Conservation (phyloP, 2,329 filamentous ascomycete genomes). For the Alternaria burnsii region DNA sequence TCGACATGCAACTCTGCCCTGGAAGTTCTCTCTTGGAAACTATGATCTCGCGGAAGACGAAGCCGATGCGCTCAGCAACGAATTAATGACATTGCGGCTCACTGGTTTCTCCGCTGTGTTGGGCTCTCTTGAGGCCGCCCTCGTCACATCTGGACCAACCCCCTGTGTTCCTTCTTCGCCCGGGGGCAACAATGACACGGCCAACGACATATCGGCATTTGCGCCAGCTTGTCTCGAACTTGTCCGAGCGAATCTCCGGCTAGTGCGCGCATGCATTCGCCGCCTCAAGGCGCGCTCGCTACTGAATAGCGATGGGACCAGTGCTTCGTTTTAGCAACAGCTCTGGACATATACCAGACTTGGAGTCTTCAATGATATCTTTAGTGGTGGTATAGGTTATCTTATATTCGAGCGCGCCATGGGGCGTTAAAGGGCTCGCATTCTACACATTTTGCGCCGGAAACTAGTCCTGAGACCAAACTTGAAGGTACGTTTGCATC, state of each 20-base stretch:
- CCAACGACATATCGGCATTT: conserved; percentile 4
- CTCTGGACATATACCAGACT: neutral
- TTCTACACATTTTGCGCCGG: neutral
- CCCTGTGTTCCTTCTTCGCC: conserved; percentile 7
- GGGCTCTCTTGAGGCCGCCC: conserved; percentile 16
- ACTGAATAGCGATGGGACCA: conserved; percentile 4
- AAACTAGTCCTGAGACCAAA: neutral
- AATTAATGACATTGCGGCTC: conserved; percentile 19
- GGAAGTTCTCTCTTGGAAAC: conserved; percentile 18
- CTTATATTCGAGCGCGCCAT: neutral
- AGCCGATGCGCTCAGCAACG: conserved; percentile 20
- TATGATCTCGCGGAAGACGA: conserved; percentile 20
- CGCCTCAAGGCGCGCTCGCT: conserved; percentile 15
- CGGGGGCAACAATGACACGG: neutral
- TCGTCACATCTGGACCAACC: conserved; percentile 10
- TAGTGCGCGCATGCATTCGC: conserved; percentile 18
- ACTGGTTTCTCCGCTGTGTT: conserved; percentile 17
- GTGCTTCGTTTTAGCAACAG: neutral
- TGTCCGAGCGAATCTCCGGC: conserved; percentile 13
- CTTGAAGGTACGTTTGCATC: neutral
- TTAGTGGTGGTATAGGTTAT: neutral
- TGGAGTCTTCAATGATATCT: neutral
- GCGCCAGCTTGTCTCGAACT: conserved; percentile 15
- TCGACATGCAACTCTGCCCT: conserved; percentile 1
- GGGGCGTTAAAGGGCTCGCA: neutral